These are phyloP conservation scores for Cyberlindnera euphorbiiphila DNA, from an alignment of 805 yeast genomes.

Conservation along the genomic window DNA sequence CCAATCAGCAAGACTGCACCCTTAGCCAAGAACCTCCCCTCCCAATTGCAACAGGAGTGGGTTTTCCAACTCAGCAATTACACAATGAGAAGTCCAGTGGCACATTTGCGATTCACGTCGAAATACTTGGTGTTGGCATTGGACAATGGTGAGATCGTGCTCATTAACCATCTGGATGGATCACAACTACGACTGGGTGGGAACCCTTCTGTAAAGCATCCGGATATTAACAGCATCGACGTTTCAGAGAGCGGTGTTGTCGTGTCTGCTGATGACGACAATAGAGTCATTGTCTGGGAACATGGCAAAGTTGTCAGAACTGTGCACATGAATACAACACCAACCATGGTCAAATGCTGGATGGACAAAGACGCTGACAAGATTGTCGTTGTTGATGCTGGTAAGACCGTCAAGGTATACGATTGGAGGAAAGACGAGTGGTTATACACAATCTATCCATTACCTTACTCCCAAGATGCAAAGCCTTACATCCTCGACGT, in stretches of 20 bases:
- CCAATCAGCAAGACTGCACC: constrained; percentile 23
- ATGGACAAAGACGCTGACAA: constrained; percentile 30
- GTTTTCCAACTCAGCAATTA: constrained; percentile 20
- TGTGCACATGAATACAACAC: constrained; percentile 19
- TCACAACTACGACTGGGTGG: constrained; percentile 8
- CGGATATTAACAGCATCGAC: constrained; percentile 31
- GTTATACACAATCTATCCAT: constrained; percentile 32
- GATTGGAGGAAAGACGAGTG: constrained; percentile 33
- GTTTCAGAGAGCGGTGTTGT: constrained; percentile 29
- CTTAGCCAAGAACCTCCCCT: constrained; percentile 24
- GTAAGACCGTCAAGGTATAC: constrained; percentile 29
- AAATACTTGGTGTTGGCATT: constrained; percentile 21
- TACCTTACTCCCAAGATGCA: constrained; percentile 19
- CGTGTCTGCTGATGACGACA: constrained; percentile 32
- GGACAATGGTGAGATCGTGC: constrained; percentile 19
- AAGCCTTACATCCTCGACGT: constrained; percentile 21
- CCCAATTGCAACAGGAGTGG: constrained; percentile 25
- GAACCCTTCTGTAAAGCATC: constrained; percentile 2
- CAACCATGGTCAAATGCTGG: constrained; percentile 32
- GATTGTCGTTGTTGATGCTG: constrained; percentile 32
- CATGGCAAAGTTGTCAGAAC: constrained; percentile 13
- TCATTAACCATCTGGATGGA: constrained; percentile 24
- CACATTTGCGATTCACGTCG: constrained; percentile 18
- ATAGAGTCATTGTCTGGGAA: constrained; percentile 30
- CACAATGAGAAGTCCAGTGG: constrained; percentile 14